Base-by-base conservation (phyloP, 2,329 filamentous ascomycete species). In the Trichoderma harzianum region DNA sequence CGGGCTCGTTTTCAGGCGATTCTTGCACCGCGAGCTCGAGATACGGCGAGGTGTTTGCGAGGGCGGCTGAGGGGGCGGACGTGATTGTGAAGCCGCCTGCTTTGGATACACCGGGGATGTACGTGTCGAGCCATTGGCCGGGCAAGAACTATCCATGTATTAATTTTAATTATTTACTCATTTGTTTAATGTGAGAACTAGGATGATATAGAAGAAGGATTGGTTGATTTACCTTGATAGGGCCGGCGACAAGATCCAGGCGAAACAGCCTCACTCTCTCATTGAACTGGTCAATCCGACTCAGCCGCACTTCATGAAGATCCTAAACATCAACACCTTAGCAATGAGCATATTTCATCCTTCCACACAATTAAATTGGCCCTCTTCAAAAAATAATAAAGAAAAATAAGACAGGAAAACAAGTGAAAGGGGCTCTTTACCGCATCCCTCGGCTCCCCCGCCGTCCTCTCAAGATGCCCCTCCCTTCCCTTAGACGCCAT, bases 51-150 rank as follows among this genome's bases (percentile, higher is more conserved):
- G 3, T 1, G 67, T 67, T 10, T 70, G 80, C 73, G 3, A 88
- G 86, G 69, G 86, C 84, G 60, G 85, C 82, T 55, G 86, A 86
- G 0, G 93, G 93, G 0, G 91, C 83, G 1, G 93, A 96, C 7
- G 93, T 95, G 74, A 97, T 92, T 55, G 94, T 97, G 84, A 97
- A 97, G 72, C 94, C 94, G 39, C 94, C 94, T 4, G 93, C 90
- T 78, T 91, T 90, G 57, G 86, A 77, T 58, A 93, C 82, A 47
- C 84, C 84, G 1, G 94, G 93, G 68, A 94, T 87, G 79, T 92
- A 91, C 7, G 94, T 90, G 79, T 97, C 94, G 70, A 97, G 86
- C 93, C 94, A 97, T 84, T 97, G 94, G 69, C 94, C 94, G 6
- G 94, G 89, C 7, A 90, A 85, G 81, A 96, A 97, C 86, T 92